Percentiles rank a stretch among this genome's conserved stretches.
phyloP scores from a whole-genome alignment of 1,284 basidiomycete species.

The Marasmius fiardii region DNA sequence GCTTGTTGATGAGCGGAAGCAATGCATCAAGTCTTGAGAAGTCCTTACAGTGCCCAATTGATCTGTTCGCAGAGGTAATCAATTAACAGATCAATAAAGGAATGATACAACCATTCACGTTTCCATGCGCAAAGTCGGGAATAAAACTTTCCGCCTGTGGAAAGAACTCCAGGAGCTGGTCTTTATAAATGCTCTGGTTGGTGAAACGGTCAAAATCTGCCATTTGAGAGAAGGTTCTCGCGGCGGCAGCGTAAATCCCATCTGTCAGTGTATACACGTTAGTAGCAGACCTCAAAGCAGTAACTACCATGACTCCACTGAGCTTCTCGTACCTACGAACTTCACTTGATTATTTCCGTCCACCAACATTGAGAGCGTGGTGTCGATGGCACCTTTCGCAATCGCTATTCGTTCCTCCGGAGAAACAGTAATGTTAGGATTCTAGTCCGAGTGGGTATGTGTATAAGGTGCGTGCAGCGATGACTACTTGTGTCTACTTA shows the following conservation, averaged over 20 bases:
- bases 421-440: constrained; percentile 8
- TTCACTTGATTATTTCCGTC: neutral
- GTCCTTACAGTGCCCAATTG: neutral
- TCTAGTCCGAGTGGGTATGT: neutral
- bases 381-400: constrained; percentile 8
- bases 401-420: constrained; percentile 4
- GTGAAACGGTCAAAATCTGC: constrained; percentile 5
- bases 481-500: neutral
- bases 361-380: neutral
- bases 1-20: neutral
- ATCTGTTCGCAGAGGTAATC: neutral
- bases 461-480: neutral
- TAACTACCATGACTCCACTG: too few relatives aligned
- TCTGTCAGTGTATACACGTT: neutral
- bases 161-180: neutral
- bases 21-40: neutral
- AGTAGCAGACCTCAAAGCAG: too few relatives aligned
- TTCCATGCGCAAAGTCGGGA: neutral
- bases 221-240: constrained; percentile 1
- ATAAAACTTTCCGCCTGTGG: neutral
- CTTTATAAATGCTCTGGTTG: constrained; percentile 6
- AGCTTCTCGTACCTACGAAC: neutral
- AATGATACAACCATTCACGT: neutral
- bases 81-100: neutral
- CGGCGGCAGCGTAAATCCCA: neutral